Evolutionary conservation across 2,329 filamentous ascomycete species (phyloP), one percentile per base, ranked within the genome.

Genomic region (Epichloe sp.): DNA sequence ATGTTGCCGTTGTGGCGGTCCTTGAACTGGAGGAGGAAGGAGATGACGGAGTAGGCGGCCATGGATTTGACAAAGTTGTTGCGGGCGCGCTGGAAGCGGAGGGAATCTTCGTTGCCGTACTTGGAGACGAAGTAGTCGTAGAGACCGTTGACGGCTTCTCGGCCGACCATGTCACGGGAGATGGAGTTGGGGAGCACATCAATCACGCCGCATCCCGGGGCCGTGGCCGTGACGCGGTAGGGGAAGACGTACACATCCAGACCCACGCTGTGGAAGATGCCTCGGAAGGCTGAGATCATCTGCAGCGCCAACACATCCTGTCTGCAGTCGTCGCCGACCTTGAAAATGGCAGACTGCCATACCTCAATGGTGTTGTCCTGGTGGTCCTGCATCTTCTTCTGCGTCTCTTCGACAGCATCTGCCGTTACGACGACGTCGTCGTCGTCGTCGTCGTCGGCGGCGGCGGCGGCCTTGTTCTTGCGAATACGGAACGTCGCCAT

Each of bases 271-370:
- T 95, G 86, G 76, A 97, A 98, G 61, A 99, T 98, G 56, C 90
- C 90, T 23, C 93, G 84, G 75, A 98, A 99, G 1, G 90, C 89
- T 0, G 93, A 85, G 65, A 99, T 96, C 85, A 99, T 94, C 68
- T 98, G 93, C 55, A 99, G 74, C 2, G 93, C 93, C 54, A 99
- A 76, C 49, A 99, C 86, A 61, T 99, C 94, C 69, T 99, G 93
- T 48, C 93, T 85, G 65, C 93, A 97, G 67, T 99, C 93, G 65
- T 99, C 93, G 55, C 93, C 93, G 47, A 99, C 94, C 67, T 99
- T 99, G 82, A 99, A 99, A 63, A 99, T 99, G 52, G 91, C 93
- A 2, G 89, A 95, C 67, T 98, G 93, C 94, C 93, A 97, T n/a
- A 91, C 85, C 66, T 98, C 94, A 58, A 95, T 81, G 0, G 82